Evolutionary conservation across 2,329 filamentous ascomycete genomes (phyloP), one percentile per base, ranked within the genome.

Genomic region (Bertia moriformis): DNA sequence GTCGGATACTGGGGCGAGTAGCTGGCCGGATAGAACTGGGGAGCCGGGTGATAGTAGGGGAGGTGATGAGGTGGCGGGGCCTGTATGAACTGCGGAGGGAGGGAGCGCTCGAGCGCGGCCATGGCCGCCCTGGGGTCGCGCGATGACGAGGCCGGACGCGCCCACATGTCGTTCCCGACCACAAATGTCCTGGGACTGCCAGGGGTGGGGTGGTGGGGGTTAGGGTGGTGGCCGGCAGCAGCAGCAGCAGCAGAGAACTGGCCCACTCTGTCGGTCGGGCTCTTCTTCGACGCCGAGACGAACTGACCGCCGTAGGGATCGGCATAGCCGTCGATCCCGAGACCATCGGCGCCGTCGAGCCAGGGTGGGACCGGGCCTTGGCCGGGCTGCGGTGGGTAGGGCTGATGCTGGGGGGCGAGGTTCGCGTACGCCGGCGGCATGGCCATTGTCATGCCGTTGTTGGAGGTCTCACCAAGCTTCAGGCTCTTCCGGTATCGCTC

Each of bases 61-160:
- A 10, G 22, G 7, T 10, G 7, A 7, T 27, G 22, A 27, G 22
- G 59, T 33, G 44, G 43, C 17, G 45, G 46, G n/a, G n/a, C n/a
- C n/a, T n/a, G n/a, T 2, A 54, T 20, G 40, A 51, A 59, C 27
- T 56, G 54, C 19, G 58, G 58, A 3, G 53, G 46, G 14, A 48
- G 45, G 29, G 61, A 58, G 18, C 62, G 62, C 4, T 66, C 61
- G 4, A 53, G 39, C 3, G 67, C 63, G 18, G 49, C 22, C n/a
- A n/a, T 27, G 24, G 49, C 44, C 7, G 55, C 42, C 39, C 55
- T 53, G 15, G 53, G 47, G 42, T 60, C 59, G 30, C 59, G 52
- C 12, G 54, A 51, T 14, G 53, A 44, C 3, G 49, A n/a, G 48
- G 7, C 22, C 7, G 7, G 22, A 27, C n/a, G 22, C 22, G 22